Evolutionary conservation across 306 rosid genomes (phyloP).

Genomic region (Prosopis cineraria): DNA sequence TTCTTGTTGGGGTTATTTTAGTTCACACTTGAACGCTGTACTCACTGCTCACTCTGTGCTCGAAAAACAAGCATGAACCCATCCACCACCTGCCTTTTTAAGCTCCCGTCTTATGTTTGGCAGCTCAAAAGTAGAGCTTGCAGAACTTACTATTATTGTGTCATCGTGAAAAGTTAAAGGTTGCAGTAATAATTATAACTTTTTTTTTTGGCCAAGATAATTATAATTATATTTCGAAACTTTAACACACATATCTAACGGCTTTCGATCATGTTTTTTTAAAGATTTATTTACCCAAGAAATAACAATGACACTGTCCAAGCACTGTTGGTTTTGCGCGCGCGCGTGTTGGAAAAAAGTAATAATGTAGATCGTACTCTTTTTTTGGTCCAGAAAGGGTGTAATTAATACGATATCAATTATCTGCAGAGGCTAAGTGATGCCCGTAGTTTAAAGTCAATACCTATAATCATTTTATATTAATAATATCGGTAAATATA

Average conservation of each 20-base stretch:
- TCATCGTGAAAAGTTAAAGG: neutral
- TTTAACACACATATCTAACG: neutral
- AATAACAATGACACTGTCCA: neutral
- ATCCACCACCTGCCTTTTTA: neutral
- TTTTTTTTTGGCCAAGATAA: no score
- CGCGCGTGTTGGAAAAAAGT: no score
- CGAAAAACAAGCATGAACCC: neutral
- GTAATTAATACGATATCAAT: no score
- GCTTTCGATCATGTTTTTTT: neutral
- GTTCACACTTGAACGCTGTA: neutral
- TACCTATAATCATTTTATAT: no score
- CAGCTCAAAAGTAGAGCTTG: neutral
- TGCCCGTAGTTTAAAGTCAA: no score
- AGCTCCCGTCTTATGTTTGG: neutral
- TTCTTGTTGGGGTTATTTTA: neutral
- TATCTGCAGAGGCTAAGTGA: no score
- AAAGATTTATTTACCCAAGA: neutral
- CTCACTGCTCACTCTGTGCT: no score
- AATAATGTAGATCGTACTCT: no score
- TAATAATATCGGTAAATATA: no score
- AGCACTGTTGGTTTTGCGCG: neutral
- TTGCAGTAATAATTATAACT: no score
- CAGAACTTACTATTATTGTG: neutral
- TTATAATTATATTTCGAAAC: neutral
- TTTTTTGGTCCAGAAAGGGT: no score